Conservation (phyloP, 257 asterid genomes). For the Solanum commersonii region DNA sequence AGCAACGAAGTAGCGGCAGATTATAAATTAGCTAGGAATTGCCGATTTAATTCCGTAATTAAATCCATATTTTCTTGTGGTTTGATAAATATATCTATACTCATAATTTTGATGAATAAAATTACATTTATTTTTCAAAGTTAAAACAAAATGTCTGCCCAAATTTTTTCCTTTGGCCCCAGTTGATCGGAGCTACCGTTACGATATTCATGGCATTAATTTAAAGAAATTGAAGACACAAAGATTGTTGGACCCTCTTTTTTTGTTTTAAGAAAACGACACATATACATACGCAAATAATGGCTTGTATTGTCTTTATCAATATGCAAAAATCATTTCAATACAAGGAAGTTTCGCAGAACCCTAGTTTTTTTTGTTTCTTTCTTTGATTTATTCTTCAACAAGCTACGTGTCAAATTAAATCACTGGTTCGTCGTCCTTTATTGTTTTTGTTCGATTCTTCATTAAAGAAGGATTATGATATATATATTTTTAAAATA, state of each 20-base stretch:
- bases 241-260: not conserved
- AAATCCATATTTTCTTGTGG: no score
- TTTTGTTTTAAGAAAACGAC: not conserved
- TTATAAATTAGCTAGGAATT: no score
- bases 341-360: not conserved
- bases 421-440: not conserved
- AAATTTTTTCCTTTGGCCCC: not conserved
- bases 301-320: not conserved
- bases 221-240: not conserved
- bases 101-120: no score
- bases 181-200: not conserved
- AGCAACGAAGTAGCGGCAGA: no score
- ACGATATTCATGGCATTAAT: not conserved
- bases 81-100: no score
- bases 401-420: not conserved
- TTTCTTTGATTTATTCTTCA: not conserved
- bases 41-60: not conserved
- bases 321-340: not conserved
- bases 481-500: not conserved
- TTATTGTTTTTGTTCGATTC: not conserved
- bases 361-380: not conserved
- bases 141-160: not conserved
- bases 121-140: no score
- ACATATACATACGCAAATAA: not conserved
- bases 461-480: not conserved